A percentile compares a stretch with the other conserved stretches of the same genome.
phyloP scores from a whole-genome alignment of 352 stramenopile genomes.

The Globisporangium ultimum region DNA sequence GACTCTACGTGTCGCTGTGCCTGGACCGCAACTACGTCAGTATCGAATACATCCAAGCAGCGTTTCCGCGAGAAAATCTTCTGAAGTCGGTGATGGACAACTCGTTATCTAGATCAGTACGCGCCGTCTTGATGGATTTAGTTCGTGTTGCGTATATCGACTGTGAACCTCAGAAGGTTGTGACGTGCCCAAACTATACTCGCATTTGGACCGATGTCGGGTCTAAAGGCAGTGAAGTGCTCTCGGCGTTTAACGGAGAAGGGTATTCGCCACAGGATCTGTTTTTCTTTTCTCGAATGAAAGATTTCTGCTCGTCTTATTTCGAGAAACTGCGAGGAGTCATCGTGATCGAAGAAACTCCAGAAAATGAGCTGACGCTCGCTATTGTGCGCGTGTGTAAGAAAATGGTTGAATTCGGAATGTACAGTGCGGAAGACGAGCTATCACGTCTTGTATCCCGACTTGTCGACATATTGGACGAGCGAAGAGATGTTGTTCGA shows the following conservation, averaged over 20 bases:
- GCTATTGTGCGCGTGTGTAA: slow-evolving; percentile 44
- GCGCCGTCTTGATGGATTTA: slow-evolving; percentile 62
- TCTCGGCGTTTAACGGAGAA: slow-evolving; percentile 24
- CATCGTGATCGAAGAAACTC: slow-evolving; percentile 49
- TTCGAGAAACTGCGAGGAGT: slow-evolving; percentile 36
- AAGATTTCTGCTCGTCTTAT: slow-evolving; percentile 40
- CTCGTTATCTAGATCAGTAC: slow-evolving; percentile 46
- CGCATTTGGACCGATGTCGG: slow-evolving; percentile 63
- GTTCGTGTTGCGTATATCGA: slow-evolving; percentile 66
- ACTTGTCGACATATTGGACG: slow-evolving; percentile 35
- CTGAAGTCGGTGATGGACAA: slow-evolving; percentile 45
- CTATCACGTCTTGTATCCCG: slow-evolving; percentile 23
- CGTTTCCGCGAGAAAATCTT: slow-evolving; percentile 56
- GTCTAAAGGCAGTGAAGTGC: slow-evolving; percentile 20
- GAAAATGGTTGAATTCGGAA: slow-evolving; percentile 68
- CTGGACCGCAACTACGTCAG: slow-evolving; percentile 75
- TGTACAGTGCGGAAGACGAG: slow-evolving; percentile 48
- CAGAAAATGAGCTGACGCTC: slow-evolving; percentile 62
- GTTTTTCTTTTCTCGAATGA: slow-evolving; percentile 48
- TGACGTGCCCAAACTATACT: slow-evolving; percentile 65
- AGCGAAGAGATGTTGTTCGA: slow-evolving; percentile 39
- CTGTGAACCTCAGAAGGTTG: slow-evolving; percentile 57
- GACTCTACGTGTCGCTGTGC: slow-evolving; percentile 66
- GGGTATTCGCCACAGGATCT: slow-evolving; percentile 39
- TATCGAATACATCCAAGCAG: slow-evolving; percentile 64